Percentiles rank a stretch among this genome's conserved stretches.
phyloP scores from a whole-genome alignment of 73 alveolate genomes.

The Paramecium primaurelia region DNA sequence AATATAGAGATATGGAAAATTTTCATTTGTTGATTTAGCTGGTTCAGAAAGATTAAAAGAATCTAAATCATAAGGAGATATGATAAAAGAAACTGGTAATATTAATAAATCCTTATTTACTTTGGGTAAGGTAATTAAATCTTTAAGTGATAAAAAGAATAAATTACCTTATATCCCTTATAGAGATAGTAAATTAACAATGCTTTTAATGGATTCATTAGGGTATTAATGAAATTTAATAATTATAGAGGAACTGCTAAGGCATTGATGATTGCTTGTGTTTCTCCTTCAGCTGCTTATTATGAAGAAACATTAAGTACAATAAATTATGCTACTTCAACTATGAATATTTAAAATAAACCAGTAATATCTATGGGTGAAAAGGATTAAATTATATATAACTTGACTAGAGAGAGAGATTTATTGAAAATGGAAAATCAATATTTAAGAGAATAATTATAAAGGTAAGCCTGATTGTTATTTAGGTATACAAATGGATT shows the following conservation, averaged over 20 bases:
- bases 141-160: conserved; percentile 81
- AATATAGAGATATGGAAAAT: conserved; percentile 89
- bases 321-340: conserved; percentile 94
- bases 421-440: conserved; percentile 90
- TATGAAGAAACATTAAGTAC: conserved; percentile 96
- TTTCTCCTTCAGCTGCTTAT: conserved; percentile 91
- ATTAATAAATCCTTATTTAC: conserved; percentile 95
- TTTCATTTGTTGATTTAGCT: conserved; percentile 98
- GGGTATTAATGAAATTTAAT: conserved; percentile 62
- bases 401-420: conserved; percentile 85
- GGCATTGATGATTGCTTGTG: conserved; percentile 97
- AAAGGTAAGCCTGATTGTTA: conserved; percentile 25
- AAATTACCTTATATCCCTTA: conserved; percentile 91
- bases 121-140: conserved; percentile 91
- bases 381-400: conserved; percentile 88
- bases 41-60: conserved; percentile 99
- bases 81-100: conserved; percentile 98
- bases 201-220: conserved; percentile 96
- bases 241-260: conserved; percentile 83
- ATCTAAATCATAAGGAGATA: conserved; percentile 92
- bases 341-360: conserved; percentile 97
- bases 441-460: conserved; percentile 86
- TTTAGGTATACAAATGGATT: conserved; percentile 76
- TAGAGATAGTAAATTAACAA: conserved; percentile 97
- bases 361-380: conserved; percentile 97